Conservation (phyloP, 148 eudicot species). For the Camellia granthamiana region DNA sequence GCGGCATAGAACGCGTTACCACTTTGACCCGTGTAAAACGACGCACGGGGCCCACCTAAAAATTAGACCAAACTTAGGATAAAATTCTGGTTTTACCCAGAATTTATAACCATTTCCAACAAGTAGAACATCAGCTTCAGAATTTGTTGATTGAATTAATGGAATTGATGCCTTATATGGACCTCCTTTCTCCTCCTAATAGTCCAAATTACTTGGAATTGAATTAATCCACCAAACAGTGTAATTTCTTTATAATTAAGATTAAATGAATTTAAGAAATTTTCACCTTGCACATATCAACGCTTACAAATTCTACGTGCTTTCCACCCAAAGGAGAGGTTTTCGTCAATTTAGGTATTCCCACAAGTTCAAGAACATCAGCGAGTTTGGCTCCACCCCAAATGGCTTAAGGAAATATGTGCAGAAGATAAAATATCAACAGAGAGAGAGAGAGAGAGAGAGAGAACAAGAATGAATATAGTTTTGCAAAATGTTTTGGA, state of each 20-base stretch:
- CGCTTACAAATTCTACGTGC: slow-evolving; percentile 93
- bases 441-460: background rate
- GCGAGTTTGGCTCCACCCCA: slow-evolving; percentile 96
- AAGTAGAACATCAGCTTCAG: slow-evolving; percentile 87
- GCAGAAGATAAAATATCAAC: background rate
- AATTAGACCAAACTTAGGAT: too few relatives aligned
- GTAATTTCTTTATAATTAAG: background rate
- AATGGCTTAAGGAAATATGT: slow-evolving; percentile 50
- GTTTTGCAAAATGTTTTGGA: too few relatives aligned
- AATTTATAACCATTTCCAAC: too few relatives aligned
- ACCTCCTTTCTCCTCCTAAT: slow-evolving; percentile 93
- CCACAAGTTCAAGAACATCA: slow-evolving; percentile 88
- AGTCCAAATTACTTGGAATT: background rate
- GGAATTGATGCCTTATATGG: slow-evolving; percentile 94
- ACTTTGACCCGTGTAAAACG: too few relatives aligned
- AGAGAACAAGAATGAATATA: too few relatives aligned
- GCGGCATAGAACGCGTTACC: too few relatives aligned
- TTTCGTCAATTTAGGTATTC: slow-evolving; percentile 61
- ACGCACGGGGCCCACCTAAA: too few relatives aligned
- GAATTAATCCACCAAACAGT: slow-evolving; percentile 4
- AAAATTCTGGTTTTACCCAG: too few relatives aligned
- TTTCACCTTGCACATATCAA: slow-evolving; percentile 92
- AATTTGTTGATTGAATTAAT: slow-evolving; percentile 76
- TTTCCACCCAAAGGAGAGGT: slow-evolving; percentile 70
- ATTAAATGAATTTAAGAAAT: background rate